Base-by-base conservation (phyloP, 75 land plant species). In the Pinus tabuliformis region DNA sequence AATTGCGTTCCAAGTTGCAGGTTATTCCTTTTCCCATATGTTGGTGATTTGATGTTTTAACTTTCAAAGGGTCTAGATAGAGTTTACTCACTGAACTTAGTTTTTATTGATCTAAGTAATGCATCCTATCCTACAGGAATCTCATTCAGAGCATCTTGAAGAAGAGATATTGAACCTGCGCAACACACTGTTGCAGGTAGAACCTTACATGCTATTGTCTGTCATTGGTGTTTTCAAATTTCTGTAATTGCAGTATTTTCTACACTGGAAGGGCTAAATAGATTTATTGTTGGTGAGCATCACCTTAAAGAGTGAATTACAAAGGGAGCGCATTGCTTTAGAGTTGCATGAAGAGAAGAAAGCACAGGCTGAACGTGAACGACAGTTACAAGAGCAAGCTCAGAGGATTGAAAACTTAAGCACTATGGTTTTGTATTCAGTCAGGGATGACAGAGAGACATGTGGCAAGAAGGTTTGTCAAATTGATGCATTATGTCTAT, bases 341-440 rank as follows among this genome's bases (percentile, higher is more conserved):
- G 99, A 97, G 81, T 75, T 97, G 78, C 90, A 95, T 72, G 93
- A 89, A 78, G 99, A 97, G 73, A 84, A 73, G 33, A 86, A 87
- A 75, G 80, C 92, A 77, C 80, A 87, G 78, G 98, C 88, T 71
- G 97, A 97, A 79, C 79, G 90, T 54, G 97, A 96, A 74, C 82
- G 76, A 30, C 87, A 87, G 76, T 82, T 95, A 77, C 80, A 87
- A 77, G 98, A 90, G 72, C 99, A 97, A 80, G 93, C 85, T 26
- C 84, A 87, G 79, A 88, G 89, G 77, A 97, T 97, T 71, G 89
- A 85, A 63, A 95, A 97, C 68, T 82, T 97, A 75, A 97, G 99
- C 73, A 84, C 96, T 3, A 86, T 97, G 86, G 93, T 97, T 4
- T 76, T 97, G 21, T 84, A 86, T 78, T 89, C 99, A 52, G 85